Conservation (phyloP, 2,329 filamentous ascomycete genomes). For the Talaromyces rugulosus region DNA sequence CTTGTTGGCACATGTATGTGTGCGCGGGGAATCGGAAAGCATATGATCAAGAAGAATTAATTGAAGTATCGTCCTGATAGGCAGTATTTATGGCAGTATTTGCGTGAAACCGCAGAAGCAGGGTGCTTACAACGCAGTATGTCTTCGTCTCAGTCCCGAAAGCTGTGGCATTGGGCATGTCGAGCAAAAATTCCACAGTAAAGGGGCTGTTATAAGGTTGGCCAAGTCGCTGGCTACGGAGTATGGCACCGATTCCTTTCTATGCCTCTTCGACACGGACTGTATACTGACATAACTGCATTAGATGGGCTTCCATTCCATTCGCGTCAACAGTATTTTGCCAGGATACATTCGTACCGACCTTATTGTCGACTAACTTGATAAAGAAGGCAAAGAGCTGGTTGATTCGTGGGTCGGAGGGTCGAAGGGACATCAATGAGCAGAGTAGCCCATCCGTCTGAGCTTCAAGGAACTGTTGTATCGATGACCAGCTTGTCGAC, state of each 20-base stretch:
- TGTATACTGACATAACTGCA: not conserved
- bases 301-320: conserved; percentile 29
- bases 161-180: not conserved
- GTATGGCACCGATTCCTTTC: conserved; percentile 1
- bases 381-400: conserved; percentile 34
- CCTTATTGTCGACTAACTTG: conserved; percentile 27
- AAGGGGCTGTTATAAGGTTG: conserved; percentile 20
- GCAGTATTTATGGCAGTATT: conserved; percentile 28
- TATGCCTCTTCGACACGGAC: not conserved
- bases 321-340: conserved; percentile 37
- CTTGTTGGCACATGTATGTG: conserved; percentile 36
- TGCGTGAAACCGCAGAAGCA: conserved; percentile 35
- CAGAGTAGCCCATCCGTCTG: conserved; percentile 34
- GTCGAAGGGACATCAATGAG: conserved; percentile 33
- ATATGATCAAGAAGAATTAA: conserved; percentile 29
- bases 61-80: conserved; percentile 21
- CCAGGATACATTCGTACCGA: conserved; percentile 34
- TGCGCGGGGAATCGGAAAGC: conserved; percentile 31
- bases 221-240: conserved; percentile 29
- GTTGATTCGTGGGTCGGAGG: conserved; percentile 34
- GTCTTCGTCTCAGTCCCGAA: conserved; percentile 1
- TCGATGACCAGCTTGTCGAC: conserved; percentile 19
- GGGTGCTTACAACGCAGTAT: conserved; percentile 33
- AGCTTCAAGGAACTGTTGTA: conserved; percentile 32
- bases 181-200: conserved; percentile 12